Evolutionary conservation across 257 asterid genomes (phyloP).

Genomic region (Leonotis leonurus): DNA sequence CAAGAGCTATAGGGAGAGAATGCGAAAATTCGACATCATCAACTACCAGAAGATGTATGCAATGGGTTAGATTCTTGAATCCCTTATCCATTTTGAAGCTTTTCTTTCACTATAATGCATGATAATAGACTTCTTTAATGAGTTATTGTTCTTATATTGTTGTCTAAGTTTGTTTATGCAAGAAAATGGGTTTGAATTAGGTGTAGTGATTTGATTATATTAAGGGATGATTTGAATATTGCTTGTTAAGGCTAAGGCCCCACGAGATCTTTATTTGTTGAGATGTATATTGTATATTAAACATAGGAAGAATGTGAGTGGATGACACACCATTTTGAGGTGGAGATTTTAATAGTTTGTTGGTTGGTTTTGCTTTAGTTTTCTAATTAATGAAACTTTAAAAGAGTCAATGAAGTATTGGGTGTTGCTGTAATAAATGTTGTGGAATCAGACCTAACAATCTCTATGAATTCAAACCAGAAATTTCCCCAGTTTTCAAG

Average conservation of each 20-base stretch:
- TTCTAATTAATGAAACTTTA: constrained; percentile 10
- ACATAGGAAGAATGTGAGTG: constrained; percentile 25
- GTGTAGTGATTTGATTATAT: too few species aligned
- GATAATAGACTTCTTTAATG: constrained; percentile 1
- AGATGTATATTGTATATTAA: constrained; percentile 24
- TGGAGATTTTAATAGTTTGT: constrained; percentile 13
- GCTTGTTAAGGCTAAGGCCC: too few species aligned
- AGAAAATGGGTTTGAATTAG: background rate
- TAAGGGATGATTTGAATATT: too few species aligned
- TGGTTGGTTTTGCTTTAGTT: background rate
- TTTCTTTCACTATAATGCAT: constrained; percentile 14
- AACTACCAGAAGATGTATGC: constrained; percentile 99
- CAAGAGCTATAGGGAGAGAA: constrained; percentile 72
- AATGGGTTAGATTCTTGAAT: constrained; percentile 60
- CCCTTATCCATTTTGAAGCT: too few species aligned
- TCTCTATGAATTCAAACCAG: background rate
- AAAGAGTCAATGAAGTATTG: constrained; percentile 8
- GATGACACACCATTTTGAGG: constrained; percentile 10
- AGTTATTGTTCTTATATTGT: constrained; percentile 1
- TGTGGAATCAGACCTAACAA: constrained; percentile 3
- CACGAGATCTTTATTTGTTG: constrained; percentile 39
- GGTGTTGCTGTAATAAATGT: constrained; percentile 5
- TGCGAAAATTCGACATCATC: constrained; percentile 86
- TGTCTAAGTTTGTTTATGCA: constrained; percentile 5
- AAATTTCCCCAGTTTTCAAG: constrained; percentile 10